Base-by-base conservation (phyloP, 305 asterid species). In the Solanum hybrid region DNA sequence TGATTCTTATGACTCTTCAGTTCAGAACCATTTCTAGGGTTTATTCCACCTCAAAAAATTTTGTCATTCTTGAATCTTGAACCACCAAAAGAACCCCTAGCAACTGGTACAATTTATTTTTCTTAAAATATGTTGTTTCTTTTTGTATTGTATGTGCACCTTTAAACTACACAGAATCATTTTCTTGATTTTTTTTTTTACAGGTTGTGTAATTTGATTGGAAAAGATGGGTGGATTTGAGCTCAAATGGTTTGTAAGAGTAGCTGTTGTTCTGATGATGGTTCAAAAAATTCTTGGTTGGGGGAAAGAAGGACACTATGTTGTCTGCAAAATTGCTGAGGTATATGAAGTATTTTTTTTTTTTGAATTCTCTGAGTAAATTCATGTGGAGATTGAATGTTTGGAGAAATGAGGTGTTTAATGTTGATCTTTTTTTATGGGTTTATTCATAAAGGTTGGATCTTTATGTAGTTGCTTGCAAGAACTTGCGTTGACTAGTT, bases 241-340 rank as follows among this genome's bases (percentile, higher is more conserved):
- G 82, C 66, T 26, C 22, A 82, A 88, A 89, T 92, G 92, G 94
- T 19, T 91, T 32, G 88, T 88, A 90, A 90, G 92, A 32, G 75
- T 88, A 89, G 26, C 94, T 15, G 45, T 91, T 35, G 45, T 93
- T 87, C 22, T 93, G 85, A 78, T 95, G 15, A 19, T 92, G 13
- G 31, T 92, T 89, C 94, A 96, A 56, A 40, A 69, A 29, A 88
- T 89, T 90, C 90, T 89, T 88, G 95, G 94, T 79, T 97, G 99
- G 99, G 99, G 99, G 66, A 95, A 94, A 89, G 98, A 96, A 79
- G 99, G 99, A 14, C 99, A 97, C 89, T 93, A 88, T 86, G 91
- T 89, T 84, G 86, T 90, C 91, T 97, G 99, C 94, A 94, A 94
- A 93, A 94, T 97, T 86, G 99, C 99, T 85, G 93, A 97, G 99